A percentile compares a stretch with the other conserved stretches of the same genome.
phyloP scores from a whole-genome alignment of 2,329 filamentous ascomycete genomes.

The Samsoniella hepiali region DNA sequence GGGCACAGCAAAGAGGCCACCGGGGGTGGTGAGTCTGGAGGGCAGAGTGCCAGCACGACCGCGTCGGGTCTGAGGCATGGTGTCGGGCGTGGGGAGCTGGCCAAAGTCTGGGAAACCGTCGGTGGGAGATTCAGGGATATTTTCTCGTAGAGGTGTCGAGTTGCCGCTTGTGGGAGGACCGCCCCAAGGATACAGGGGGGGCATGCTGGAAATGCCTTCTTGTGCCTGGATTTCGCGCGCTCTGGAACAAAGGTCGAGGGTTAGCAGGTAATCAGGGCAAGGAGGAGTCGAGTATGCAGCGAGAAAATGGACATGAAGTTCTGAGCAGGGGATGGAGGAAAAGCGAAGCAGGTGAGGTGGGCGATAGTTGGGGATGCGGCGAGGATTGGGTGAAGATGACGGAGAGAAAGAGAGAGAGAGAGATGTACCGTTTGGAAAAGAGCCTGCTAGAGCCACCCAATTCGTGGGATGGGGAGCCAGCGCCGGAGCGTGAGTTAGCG shows the following conservation, averaged over 20 bases:
- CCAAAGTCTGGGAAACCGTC: constrained; percentile 93
- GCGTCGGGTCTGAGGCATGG: constrained; percentile 67
- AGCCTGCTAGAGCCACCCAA: constrained; percentile 68
- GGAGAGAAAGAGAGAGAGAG: constrained; percentile 14
- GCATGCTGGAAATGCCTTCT: constrained; percentile 73
- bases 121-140: constrained; percentile 93
- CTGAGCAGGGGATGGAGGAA: too few species aligned
- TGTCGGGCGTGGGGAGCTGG: constrained; percentile 64
- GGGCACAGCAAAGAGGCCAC: constrained; percentile 56
- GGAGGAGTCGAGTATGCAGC: background rate
- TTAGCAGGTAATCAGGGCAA: constrained; percentile 5
- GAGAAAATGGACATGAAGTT: background rate
- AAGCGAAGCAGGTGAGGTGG: background rate
- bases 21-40: constrained; percentile 82
- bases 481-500: constrained; percentile 68
- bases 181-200: constrained; percentile 76
- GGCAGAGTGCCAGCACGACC: constrained; percentile 94
- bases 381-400: too few species aligned
- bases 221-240: constrained; percentile 96
- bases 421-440: constrained; percentile 84
- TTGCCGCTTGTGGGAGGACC: constrained; percentile 95
- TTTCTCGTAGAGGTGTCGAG: constrained; percentile 92
- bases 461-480: constrained; percentile 95
- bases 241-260: constrained; percentile 46
- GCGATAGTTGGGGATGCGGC: background rate